These are phyloP conservation scores for Puccinia brachypodii DNA, from an alignment of 1,284 basidiomycete species.

Conservation along the genomic window DNA sequence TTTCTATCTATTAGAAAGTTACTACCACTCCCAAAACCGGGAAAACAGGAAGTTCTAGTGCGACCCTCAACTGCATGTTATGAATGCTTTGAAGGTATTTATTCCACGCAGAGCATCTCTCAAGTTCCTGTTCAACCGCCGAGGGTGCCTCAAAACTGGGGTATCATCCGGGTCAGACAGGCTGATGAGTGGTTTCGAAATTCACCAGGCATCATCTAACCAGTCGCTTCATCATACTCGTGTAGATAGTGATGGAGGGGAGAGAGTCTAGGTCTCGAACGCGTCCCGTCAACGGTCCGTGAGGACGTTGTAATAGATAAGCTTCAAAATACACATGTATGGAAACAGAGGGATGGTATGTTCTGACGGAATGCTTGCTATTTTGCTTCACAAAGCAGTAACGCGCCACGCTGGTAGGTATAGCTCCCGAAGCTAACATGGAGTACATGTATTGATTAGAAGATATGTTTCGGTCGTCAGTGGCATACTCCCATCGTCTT, in stretches of 20 bases:
- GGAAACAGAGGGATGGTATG: not conserved
- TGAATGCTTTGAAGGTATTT: not conserved
- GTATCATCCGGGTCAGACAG: not conserved
- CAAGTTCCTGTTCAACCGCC: not conserved
- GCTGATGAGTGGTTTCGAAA: not conserved
- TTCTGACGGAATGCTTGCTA: not conserved
- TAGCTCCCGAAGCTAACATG: not conserved
- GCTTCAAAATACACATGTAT: not conserved
- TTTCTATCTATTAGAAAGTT: not conserved
- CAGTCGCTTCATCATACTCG: not conserved
- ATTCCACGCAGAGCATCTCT: not conserved
- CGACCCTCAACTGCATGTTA: not conserved
- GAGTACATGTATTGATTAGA: not conserved
- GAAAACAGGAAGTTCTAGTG: not conserved
- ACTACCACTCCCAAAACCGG: not conserved
- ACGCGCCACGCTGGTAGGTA: constrained; percentile 2
- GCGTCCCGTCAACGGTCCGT: constrained; percentile 15
- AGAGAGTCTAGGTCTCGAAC: not conserved
- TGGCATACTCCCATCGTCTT: not conserved
- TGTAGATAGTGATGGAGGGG: not conserved
- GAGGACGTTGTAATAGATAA: not conserved
- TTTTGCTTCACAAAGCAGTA: not conserved
- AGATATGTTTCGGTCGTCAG: not conserved
- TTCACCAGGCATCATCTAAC: not conserved
- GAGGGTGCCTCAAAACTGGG: not conserved